These are phyloP conservation scores for Debaryomyces robertsiae DNA, from an alignment of 1,139 yeast species.

Conservation along the genomic window DNA sequence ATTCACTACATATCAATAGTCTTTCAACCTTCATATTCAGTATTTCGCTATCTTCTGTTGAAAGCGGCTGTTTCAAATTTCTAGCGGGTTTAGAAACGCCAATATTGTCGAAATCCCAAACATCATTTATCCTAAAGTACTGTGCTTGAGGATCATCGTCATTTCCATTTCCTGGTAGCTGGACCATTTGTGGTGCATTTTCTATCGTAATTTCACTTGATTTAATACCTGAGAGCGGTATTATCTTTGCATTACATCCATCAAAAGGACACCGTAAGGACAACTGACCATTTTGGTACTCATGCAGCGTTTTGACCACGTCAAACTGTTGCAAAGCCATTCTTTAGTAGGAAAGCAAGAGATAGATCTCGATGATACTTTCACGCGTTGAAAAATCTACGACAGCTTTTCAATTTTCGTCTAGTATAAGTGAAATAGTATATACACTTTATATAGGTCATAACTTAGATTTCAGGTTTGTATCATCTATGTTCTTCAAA, in stretches of 20 bases:
- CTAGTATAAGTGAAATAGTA: background rate
- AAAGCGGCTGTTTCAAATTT: slow-evolving; percentile 21
- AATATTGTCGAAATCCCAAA: slow-evolving; percentile 77
- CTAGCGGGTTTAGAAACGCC: slow-evolving; percentile 63
- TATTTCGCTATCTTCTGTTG: slow-evolving; percentile 18
- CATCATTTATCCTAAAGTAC: slow-evolving; percentile 53
- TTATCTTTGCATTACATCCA: slow-evolving; percentile 39
- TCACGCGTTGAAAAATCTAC: too few species aligned
- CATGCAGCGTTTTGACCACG: background rate
- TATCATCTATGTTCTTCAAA: slow-evolving; percentile 18
- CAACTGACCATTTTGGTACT: slow-evolving; percentile 6
- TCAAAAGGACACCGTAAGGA: slow-evolving; percentile 40
- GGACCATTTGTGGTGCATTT: slow-evolving; percentile 37
- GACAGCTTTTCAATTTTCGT: too few species aligned
- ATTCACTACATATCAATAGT: slow-evolving; percentile 66
- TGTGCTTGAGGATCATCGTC: slow-evolving; percentile 12
- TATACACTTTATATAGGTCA: background rate
- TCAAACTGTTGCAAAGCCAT: slow-evolving; percentile 8
- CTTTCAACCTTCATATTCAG: slow-evolving; percentile 43
- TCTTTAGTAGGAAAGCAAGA: background rate
- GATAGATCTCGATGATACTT: background rate
- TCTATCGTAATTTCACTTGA: slow-evolving; percentile 18
- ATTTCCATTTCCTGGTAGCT: slow-evolving; percentile 12
- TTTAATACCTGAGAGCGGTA: slow-evolving; percentile 26
- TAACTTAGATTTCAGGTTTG: slow-evolving; percentile 2